A percentile compares a stretch with the other conserved stretches of the same genome.
phyloP scores from a whole-genome alignment of 2,329 filamentous ascomycete genomes.

The Fusarium euwallaceae region DNA sequence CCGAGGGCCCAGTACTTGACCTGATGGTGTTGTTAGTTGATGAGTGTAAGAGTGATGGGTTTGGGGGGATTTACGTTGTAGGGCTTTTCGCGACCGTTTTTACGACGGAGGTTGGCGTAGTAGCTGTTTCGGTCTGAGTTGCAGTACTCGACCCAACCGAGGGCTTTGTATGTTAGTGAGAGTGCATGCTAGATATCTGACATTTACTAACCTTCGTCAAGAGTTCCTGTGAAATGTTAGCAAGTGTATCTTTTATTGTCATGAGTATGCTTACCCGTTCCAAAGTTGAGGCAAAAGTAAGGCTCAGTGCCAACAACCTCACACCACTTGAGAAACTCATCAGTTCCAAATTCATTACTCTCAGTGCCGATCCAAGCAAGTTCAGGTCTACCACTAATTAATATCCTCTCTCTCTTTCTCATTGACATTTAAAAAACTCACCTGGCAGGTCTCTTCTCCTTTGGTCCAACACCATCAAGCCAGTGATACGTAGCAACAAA shows the following conservation, averaged over 20 bases:
- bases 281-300: slow-evolving; percentile 85
- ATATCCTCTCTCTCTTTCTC: neutral
- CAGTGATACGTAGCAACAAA: slow-evolving; percentile 90
- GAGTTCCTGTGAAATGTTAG: slow-evolving; percentile 52
- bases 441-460: slow-evolving; percentile 71
- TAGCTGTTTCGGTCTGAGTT: slow-evolving; percentile 82
- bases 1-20: slow-evolving; percentile 90
- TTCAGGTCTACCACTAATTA: slow-evolving; percentile 64
- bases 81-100: slow-evolving; percentile 81
- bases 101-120: slow-evolving; percentile 83
- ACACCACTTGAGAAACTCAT: slow-evolving; percentile 90
- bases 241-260: too few species aligned
- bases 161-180: slow-evolving; percentile 49
- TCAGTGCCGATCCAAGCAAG: slow-evolving; percentile 85
- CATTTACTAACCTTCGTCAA: slow-evolving; percentile 49
- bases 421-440: slow-evolving; percentile 26
- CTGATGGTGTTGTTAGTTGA: slow-evolving; percentile 27
- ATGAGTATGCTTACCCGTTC: slow-evolving; percentile 68
- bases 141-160: slow-evolving; percentile 90
- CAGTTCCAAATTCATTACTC: slow-evolving; percentile 84
- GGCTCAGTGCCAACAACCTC: slow-evolving; percentile 80
- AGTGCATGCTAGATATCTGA: neutral
- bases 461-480: slow-evolving; percentile 83
- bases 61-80: slow-evolving; percentile 64
- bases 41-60: neutral